phyloP scores from a whole-genome alignment of 441 rosid species.

The Theobroma grandiflorum region DNA sequence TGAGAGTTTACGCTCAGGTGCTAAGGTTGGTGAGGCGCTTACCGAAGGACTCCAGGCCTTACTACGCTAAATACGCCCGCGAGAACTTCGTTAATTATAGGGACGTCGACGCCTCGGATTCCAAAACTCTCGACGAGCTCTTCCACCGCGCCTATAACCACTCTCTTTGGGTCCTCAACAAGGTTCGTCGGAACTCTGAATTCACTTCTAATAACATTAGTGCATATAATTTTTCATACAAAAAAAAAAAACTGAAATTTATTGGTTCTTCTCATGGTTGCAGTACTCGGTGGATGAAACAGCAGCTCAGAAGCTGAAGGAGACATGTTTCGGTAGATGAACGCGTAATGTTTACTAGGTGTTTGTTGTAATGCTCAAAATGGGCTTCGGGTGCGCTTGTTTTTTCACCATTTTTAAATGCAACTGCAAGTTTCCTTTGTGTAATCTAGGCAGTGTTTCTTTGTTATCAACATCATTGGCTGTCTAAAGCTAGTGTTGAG shows the following conservation, averaged over 20 bases:
- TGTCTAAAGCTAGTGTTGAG: background rate
- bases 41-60: conserved; percentile 77
- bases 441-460: background rate
- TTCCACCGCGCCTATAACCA: conserved; percentile 81
- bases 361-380: conserved; percentile 56
- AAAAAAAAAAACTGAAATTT: background rate
- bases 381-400: background rate
- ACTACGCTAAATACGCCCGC: conserved; percentile 87
- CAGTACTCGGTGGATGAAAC: conserved; percentile 88
- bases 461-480: background rate
- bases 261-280: conserved; percentile 6
- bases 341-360: conserved; percentile 29
- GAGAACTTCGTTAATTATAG: conserved; percentile 90
- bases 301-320: conserved; percentile 63
- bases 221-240: background rate
- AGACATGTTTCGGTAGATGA: conserved; percentile 49
- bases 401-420: background rate
- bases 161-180: conserved; percentile 89
- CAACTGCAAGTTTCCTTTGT: background rate
- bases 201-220: background rate
- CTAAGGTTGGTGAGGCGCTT: conserved; percentile 78
- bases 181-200: conserved; percentile 49
- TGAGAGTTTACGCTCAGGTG: conserved; percentile 71
- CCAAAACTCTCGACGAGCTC: conserved; percentile 73
- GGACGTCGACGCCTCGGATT: conserved; percentile 65